Conservation (phyloP, 2,329 filamentous ascomycete species). For the Fusarium verrucosum region DNA sequence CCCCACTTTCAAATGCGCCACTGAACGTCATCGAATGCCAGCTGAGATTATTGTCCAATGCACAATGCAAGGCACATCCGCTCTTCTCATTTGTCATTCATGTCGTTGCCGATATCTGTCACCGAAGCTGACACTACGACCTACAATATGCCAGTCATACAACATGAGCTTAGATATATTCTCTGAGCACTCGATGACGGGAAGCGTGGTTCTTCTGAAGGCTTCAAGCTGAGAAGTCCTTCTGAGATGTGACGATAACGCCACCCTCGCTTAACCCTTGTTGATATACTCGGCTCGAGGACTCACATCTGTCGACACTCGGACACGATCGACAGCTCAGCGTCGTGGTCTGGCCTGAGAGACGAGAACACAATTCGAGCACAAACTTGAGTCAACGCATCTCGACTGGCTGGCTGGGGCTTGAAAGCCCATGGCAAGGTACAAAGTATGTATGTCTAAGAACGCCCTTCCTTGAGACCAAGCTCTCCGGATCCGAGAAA, state of each 20-base stretch:
- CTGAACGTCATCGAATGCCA: not conserved
- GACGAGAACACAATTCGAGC: not conserved
- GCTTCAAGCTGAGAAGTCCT: not conserved
- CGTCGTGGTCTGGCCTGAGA: not conserved
- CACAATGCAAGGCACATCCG: conserved; percentile 4
- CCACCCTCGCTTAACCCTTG: not conserved
- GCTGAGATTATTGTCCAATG: not conserved
- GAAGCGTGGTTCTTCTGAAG: not conserved
- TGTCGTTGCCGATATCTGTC: not conserved
- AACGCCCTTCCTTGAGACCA: not conserved
- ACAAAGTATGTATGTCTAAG: not conserved
- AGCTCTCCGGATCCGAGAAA: not conserved
- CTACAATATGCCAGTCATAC: not conserved
- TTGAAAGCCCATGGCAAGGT: not conserved
- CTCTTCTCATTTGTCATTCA: not conserved
- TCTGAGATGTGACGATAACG: not conserved
- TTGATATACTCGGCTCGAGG: not conserved
- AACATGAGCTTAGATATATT: not conserved
- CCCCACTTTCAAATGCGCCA: not conserved
- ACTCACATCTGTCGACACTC: not conserved
- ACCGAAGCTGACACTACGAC: not conserved
- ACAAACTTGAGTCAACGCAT: not conserved
- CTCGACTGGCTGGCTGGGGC: not conserved
- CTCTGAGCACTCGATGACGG: not conserved
- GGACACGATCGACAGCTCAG: not conserved